A percentile compares a stretch with the other conserved stretches of the same genome.
These are phyloP conservation scores for Mycena venus DNA, from an alignment of 768 basidiomycete genomes.

Conservation along the genomic window DNA sequence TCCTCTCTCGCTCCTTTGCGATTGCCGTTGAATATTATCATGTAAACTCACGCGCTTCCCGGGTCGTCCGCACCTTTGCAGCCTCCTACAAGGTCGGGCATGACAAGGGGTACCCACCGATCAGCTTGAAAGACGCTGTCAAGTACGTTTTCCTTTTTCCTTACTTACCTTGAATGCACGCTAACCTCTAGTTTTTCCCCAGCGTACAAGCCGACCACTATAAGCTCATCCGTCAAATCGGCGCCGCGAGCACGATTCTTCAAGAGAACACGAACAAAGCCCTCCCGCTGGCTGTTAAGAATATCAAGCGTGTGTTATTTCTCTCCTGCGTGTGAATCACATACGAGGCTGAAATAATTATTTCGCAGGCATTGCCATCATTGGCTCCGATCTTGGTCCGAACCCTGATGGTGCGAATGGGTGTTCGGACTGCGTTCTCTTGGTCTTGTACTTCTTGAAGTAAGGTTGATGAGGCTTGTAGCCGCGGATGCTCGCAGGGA, in stretches of 20 bases:
- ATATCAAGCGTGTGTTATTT: constrained; percentile 47
- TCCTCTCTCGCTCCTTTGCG: no score
- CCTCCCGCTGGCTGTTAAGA: constrained; percentile 55
- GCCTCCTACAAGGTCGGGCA: constrained; percentile 46
- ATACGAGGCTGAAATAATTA: no score
- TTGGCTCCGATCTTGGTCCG: constrained; percentile 56
- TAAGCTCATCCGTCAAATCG: constrained; percentile 71
- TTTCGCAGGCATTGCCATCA: constrained; percentile 48
- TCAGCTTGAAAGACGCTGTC: constrained; percentile 17
- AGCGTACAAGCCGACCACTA: constrained; percentile 29
- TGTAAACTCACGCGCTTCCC: no score
- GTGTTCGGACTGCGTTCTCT: constrained; percentile 35
- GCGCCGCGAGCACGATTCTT: constrained; percentile 72
- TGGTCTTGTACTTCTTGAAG: background rate
- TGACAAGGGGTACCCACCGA: constrained; percentile 10
- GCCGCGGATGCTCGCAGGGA: constrained; percentile 51
- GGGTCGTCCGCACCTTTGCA: constrained; percentile 64
- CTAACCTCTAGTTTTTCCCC: background rate
- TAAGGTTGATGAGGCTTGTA: background rate
- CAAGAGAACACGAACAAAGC: constrained; percentile 67
- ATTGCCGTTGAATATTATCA: background rate
- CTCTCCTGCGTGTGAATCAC: background rate
- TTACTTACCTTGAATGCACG: background rate
- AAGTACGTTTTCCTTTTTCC: constrained; percentile 7
- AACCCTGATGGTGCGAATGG: constrained; percentile 49